A percentile compares a stretch with the other conserved stretches of the same genome.
phyloP scores from a whole-genome alignment of 495 filamentous ascomycete genomes.

The Annulohypoxylon bovei region DNA sequence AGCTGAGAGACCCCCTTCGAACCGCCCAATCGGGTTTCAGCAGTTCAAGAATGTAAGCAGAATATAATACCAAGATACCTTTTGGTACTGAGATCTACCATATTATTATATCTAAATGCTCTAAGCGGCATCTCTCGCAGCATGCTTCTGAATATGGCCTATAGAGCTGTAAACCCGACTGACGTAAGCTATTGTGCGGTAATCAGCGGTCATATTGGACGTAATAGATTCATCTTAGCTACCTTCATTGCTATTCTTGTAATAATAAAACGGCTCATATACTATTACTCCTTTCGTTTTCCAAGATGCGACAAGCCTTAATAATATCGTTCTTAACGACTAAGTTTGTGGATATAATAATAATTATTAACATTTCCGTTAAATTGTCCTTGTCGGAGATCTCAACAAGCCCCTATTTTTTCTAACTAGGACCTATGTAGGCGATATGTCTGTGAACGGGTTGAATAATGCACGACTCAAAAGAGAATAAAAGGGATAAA shows the following conservation, averaged over 20 bases:
- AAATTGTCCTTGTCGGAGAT: too few relatives aligned
- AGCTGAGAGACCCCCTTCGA: too few relatives aligned
- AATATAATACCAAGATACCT: neutral
- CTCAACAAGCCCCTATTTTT: too few relatives aligned
- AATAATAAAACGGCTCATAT: neutral
- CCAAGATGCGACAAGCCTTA: conserved; percentile 1
- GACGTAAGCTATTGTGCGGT: conserved; percentile 4
- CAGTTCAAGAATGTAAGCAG: neutral
- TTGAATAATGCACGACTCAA: too few relatives aligned
- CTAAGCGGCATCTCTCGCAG: conserved; percentile 7
- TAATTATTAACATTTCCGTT: too few relatives aligned
- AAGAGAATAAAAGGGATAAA: too few relatives aligned
- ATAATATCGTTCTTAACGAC: neutral
- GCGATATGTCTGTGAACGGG: too few relatives aligned
- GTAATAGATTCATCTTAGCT: neutral
- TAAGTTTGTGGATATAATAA: neutral
- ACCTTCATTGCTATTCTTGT: neutral
- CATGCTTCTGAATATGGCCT: conserved; percentile 5
- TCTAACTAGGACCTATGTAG: too few relatives aligned
- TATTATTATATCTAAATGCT: neutral
- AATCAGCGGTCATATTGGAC: neutral
- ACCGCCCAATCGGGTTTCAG: neutral
- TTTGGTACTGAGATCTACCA: neutral
- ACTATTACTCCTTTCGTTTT: neutral
- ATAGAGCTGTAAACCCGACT: neutral